Evolutionary conservation across 140 eudicot genomes (phyloP).

Genomic region (Ambrosia hybrid): DNA sequence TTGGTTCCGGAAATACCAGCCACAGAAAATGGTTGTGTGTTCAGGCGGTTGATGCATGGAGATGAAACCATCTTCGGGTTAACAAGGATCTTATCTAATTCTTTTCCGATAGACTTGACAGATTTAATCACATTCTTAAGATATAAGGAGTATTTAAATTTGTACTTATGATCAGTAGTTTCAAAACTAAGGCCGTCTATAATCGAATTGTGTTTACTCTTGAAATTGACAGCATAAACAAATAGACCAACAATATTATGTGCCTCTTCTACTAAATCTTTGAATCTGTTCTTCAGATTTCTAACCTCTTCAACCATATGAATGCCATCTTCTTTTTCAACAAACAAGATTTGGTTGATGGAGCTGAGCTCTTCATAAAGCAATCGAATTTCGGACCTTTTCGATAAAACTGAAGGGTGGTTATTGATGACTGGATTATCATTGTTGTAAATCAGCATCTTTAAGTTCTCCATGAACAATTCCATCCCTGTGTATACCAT

Average conservation of each 20-base stretch:
- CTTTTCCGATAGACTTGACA: not conserved
- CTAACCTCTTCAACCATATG: not conserved
- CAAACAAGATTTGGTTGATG: not conserved
- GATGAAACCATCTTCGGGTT: not conserved
- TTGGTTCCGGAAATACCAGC: constrained; percentile 1
- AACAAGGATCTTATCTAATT: not conserved
- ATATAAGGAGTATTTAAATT: not conserved
- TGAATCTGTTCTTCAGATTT: not conserved
- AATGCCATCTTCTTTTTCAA: not conserved
- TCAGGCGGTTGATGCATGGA: not conserved
- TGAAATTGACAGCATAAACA: not conserved
- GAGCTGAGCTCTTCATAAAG: constrained; percentile 11
- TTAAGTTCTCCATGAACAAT: constrained; percentile 15
- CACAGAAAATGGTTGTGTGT: not conserved
- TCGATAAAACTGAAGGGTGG: not conserved
- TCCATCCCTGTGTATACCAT: not conserved
- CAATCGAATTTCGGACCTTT: not conserved
- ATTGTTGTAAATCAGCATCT: not conserved
- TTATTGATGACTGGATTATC: constrained; percentile 10
- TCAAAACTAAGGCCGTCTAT: too few species aligned
- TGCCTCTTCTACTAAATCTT: constrained; percentile 13
- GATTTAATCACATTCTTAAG: not conserved
- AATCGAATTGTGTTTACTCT: not conserved
- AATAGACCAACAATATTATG: not conserved
- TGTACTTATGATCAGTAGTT: too few species aligned